phyloP scores from a whole-genome alignment of 2,329 filamentous ascomycete genomes.

The Colletotrichum sp. region DNA sequence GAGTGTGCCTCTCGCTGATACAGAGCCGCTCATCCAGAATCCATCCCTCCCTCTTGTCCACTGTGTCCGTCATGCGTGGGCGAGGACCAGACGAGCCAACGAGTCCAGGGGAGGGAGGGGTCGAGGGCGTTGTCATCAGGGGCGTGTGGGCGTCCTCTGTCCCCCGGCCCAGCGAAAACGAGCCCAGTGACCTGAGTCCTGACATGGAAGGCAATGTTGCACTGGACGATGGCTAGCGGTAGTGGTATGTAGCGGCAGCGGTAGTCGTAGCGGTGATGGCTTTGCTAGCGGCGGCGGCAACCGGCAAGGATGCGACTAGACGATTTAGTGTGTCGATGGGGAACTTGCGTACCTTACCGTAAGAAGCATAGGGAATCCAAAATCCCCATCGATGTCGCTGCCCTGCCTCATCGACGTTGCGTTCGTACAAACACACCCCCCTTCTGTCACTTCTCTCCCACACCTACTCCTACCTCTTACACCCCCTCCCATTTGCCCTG shows the following conservation, averaged over 20 bases:
- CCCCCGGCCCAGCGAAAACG: background rate
- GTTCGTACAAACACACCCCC: background rate
- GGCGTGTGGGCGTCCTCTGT: background rate
- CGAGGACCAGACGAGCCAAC: background rate
- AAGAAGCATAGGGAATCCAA: background rate
- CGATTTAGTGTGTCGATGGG: background rate
- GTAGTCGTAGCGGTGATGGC: background rate
- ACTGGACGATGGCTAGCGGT: background rate
- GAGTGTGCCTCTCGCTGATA: background rate
- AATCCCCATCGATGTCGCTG: background rate
- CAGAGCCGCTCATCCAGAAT: background rate
- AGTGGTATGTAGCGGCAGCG: background rate
- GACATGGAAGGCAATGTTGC: background rate
- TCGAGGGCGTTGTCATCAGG: background rate
- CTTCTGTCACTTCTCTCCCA: background rate
- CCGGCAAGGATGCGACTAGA: slow-evolving; percentile 5
- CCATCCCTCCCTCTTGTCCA: background rate
- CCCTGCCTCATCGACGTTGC: slow-evolving; percentile 9
- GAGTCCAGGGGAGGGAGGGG: background rate
- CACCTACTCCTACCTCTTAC: background rate
- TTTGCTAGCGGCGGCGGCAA: slow-evolving; percentile 8
- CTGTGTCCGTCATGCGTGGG: background rate
- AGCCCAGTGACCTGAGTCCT: background rate
- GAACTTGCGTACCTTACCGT: background rate
- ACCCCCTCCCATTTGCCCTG: background rate